Percentiles rank a stretch among this genome's conserved stretches.
phyloP scores from a whole-genome alignment of 2,329 filamentous ascomycete genomes.

The Fusarium liriodendri region DNA sequence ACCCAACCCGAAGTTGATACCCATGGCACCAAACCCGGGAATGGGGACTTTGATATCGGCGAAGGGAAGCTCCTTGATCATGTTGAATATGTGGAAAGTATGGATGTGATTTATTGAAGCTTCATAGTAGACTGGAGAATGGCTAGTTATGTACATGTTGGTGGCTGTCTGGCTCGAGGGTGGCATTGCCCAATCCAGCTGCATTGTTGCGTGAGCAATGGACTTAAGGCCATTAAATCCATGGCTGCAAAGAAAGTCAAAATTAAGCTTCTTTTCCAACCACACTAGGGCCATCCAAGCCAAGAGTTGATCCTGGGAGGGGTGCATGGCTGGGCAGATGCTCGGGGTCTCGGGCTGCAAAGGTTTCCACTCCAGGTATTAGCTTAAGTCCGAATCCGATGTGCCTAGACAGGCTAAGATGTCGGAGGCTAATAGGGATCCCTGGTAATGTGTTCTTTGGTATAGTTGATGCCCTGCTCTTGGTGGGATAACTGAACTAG shows the following conservation, averaged over 20 bases:
- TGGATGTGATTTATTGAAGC: no score
- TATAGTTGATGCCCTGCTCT: no score
- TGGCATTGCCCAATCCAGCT: no score
- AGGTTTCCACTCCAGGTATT: not conserved
- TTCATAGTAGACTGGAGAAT: no score
- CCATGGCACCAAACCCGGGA: conserved; percentile 7
- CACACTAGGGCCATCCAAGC: not conserved
- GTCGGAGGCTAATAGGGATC: not conserved
- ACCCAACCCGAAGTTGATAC: not conserved
- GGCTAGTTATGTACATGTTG: no score
- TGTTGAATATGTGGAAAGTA: not conserved
- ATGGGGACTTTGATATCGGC: not conserved
- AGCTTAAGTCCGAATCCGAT: not conserved
- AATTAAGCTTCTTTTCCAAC: no score
- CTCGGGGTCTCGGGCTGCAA: not conserved
- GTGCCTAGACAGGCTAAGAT: not conserved
- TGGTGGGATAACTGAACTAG: no score
- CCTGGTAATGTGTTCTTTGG: no score
- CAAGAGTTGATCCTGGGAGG: not conserved
- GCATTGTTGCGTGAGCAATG: no score
- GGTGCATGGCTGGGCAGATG: not conserved
- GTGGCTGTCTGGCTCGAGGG: no score
- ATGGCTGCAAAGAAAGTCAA: no score
- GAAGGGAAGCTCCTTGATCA: conserved; percentile 3
- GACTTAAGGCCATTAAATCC: no score